Base-by-base conservation (phyloP, 306 rosid genomes). In the Delonix regia region DNA sequence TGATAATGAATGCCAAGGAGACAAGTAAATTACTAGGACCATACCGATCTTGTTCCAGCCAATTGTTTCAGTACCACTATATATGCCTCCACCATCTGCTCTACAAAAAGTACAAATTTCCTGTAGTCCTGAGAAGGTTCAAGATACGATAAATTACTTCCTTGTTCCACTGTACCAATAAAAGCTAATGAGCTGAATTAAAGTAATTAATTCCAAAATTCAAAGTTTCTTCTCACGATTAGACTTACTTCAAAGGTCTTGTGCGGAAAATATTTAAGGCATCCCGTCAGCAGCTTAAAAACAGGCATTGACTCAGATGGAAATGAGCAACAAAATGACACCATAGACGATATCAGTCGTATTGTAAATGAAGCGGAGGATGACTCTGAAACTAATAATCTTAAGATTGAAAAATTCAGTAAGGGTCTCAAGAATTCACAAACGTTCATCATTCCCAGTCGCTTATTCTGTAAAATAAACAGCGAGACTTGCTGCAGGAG, bases 341-440 rank as follows among this genome's bases (percentile, higher is more conserved):
- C 85, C 92, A 89, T 67, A 1, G 94, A 85, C 0, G 91, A 92
- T 48, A 88, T 71, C 81, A 95, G 73, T 81, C 84, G 85, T 81
- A 86, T 79, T 0, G 88, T 86, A 82, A 95, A 92, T 65, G 80
- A 83, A 69, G 94, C 67, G 2, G 86, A 76, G 21, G 88, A 60
- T 1, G 88, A 84, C 60, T 87, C 97, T 2, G 81, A 81, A 84
- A 81, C 82, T 51, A 83, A 88, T 71, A 89, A 81, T 73, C 85
- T 81, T 73, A 92, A 52, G 69, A 87, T 76, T 12, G 96, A 88
- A 84, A 85, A 91, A 59, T 82, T 65, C 73, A 91, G 63, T 55
- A 93, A 82, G 1, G 99, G 94, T 78, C 87, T 88, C 72, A 95
- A 84, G 76, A 92, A 92, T 62, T 87, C 86, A 64, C 99, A 92